phyloP scores from a whole-genome alignment of 1,284 basidiomycete genomes.

The Bjerkandera adusta region DNA sequence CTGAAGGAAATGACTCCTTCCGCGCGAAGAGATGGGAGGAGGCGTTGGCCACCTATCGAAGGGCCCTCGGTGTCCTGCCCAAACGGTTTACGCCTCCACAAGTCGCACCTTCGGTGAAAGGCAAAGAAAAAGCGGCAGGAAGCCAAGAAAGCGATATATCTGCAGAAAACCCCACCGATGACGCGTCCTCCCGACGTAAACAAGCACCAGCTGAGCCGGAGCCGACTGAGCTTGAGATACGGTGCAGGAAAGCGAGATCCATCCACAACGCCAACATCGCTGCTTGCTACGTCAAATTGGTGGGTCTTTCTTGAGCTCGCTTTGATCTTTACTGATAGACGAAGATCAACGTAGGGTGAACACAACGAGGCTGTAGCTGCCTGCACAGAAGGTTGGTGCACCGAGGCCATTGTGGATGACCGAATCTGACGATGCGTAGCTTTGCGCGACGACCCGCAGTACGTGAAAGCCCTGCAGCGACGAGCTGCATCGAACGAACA shows the following conservation, averaged over 20 bases:
- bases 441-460: constrained; percentile 78
- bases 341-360: constrained; percentile 51
- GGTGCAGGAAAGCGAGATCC: constrained; percentile 58
- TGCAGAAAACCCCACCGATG: constrained; percentile 9
- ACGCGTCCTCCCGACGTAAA: constrained; percentile 8
- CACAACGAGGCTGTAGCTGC: constrained; percentile 74
- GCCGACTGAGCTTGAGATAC: constrained; percentile 36
- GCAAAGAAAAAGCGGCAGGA: constrained; percentile 27
- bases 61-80: constrained; percentile 59
- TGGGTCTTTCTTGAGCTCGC: constrained; percentile 32
- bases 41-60: constrained; percentile 61
- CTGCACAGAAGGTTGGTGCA: constrained; percentile 65
- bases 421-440: constrained; percentile 46
- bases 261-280: constrained; percentile 78
- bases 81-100: constrained; percentile 30
- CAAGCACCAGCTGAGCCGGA: constrained; percentile 13
- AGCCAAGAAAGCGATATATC: constrained; percentile 1
- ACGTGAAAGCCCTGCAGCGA: constrained; percentile 87
- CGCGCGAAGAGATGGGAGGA: constrained; percentile 56
- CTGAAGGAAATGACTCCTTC: constrained; percentile 55
- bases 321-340: not conserved
- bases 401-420: not conserved
- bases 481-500: constrained; percentile 84
- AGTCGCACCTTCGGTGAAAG: constrained; percentile 7
- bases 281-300: constrained; percentile 76